phyloP scores from a whole-genome alignment of 768 basidiomycete species.

The Sarcomyxa edulis region DNA sequence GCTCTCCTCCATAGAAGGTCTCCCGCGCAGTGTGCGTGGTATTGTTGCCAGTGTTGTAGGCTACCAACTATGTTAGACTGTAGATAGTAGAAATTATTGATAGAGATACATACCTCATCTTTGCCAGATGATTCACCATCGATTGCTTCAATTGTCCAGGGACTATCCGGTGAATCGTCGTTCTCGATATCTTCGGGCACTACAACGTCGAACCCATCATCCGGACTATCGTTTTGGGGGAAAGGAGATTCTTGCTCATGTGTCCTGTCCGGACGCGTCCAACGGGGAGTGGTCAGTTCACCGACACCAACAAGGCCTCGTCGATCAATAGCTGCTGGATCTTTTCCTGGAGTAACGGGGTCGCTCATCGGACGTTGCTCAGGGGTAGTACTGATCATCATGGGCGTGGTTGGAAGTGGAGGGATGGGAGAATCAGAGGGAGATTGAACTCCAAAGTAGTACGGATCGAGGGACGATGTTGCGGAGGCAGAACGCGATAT shows the following conservation, averaged over 20 bases:
- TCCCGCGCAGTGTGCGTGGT: constrained; percentile 47
- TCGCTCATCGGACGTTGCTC: constrained; percentile 47
- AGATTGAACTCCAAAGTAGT: constrained; percentile 75
- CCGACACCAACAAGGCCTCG: constrained; percentile 89
- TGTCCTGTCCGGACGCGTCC: constrained; percentile 50
- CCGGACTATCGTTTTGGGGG: constrained; percentile 16
- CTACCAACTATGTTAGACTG: constrained; percentile 24
- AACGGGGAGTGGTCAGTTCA: constrained; percentile 94
- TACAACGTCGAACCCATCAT: constrained; percentile 38
- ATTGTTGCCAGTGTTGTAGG: constrained; percentile 36
- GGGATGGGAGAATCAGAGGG: constrained; percentile 63
- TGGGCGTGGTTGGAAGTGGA: constrained; percentile 37
- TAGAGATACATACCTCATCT: constrained; percentile 45
- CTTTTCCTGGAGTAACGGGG: constrained; percentile 67
- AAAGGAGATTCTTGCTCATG: constrained; percentile 12
- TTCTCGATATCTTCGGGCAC: constrained; percentile 35
- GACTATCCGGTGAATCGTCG: constrained; percentile 64
- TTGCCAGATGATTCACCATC: constrained; percentile 73
- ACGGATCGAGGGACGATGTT: constrained; percentile 81
- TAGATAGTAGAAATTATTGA: no score
- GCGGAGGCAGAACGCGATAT: constrained; percentile 67
- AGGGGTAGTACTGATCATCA: constrained; percentile 51
- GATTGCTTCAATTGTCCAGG: constrained; percentile 85
- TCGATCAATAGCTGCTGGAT: constrained; percentile 80
- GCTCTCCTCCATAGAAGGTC: constrained; percentile 75